Percentiles rank a stretch among this genome's conserved stretches.
These are phyloP conservation scores for Clonostachys sp. DNA, from an alignment of 2,329 filamentous ascomycete species.

Conservation along the genomic window DNA sequence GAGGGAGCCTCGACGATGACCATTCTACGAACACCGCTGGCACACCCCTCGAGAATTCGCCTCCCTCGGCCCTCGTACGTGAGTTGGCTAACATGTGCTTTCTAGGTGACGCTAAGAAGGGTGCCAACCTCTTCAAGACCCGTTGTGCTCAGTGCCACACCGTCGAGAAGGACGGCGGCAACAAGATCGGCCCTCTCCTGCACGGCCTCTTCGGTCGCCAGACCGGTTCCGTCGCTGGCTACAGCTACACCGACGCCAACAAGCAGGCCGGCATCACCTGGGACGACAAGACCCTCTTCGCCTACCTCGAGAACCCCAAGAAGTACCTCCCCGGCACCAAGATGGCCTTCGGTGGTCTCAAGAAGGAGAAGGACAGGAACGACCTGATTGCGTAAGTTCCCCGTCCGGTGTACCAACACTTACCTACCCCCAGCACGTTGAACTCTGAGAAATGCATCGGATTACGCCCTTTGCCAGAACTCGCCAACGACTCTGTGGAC, in stretches of 20 bases:
- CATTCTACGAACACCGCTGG: neutral
- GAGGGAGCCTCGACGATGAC: neutral
- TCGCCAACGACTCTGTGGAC: too few species aligned
- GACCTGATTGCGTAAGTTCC: constrained; percentile 88
- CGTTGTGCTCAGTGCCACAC: constrained; percentile 99
- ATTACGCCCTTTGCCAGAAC: too few species aligned
- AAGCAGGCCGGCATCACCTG: constrained; percentile 92
- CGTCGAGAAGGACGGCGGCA: constrained; percentile 80
- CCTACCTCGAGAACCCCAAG: constrained; percentile 99
- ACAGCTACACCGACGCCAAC: constrained; percentile 99
- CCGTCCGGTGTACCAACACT: too few species aligned
- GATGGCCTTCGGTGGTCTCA: constrained; percentile 99
- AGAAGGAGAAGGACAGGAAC: constrained; percentile 99
- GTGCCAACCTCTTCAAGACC: constrained; percentile 98
- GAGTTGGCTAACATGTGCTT: constrained; percentile 3
- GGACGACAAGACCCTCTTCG: constrained; percentile 84
- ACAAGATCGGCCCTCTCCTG: constrained; percentile 98
- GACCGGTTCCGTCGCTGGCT: constrained; percentile 86
- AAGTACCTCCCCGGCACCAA: constrained; percentile 99
- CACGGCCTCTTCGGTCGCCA: constrained; percentile 97
- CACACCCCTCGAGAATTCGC: neutral
- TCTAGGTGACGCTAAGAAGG: constrained; percentile 88
- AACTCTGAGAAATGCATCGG: too few species aligned
- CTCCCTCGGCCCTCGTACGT: neutral
- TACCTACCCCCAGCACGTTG: too few species aligned